Conservation (phyloP, 176 grass and related monocot genomes). For the Dendrocalamus sinicus region DNA sequence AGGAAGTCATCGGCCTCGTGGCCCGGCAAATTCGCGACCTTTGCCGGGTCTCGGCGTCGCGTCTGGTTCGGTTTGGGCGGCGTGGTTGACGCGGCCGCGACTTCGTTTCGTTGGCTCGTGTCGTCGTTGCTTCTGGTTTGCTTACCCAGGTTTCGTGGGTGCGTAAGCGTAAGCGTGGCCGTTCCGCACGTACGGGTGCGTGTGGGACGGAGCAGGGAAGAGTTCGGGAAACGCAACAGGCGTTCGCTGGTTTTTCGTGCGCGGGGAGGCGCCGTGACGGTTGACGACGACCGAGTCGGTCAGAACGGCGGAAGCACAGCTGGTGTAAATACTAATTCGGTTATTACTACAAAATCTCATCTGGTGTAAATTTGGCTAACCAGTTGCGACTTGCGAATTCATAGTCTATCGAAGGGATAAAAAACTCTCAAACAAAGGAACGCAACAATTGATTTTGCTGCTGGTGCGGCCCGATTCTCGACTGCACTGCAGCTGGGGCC, state of each 20-base stretch:
- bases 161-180: not conserved
- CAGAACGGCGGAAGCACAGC: not conserved
- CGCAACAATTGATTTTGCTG: too few species aligned
- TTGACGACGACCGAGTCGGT: not conserved
- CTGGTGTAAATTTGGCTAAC: too few species aligned
- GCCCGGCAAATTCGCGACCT: not conserved
- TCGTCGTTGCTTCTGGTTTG: not conserved
- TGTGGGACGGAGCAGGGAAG: not conserved
- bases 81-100: conserved; percentile 13
- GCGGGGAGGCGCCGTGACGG: not conserved
- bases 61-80: not conserved
- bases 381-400: too few species aligned
- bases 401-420: too few species aligned
- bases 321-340: too few species aligned
- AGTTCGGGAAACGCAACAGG: not conserved
- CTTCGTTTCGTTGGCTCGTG: not conserved
- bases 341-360: too few species aligned
- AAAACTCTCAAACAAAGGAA: too few species aligned
- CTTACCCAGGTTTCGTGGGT: not conserved
- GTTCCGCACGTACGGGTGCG: not conserved
- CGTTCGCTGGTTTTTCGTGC: not conserved
- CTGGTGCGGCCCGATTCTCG: too few species aligned
- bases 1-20: not conserved
- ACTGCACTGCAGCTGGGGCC: too few species aligned
- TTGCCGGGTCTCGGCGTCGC: not conserved